A percentile compares a stretch with the other conserved stretches of the same genome.
phyloP scores from a whole-genome alignment of 352 stramenopile species.

The Globisporangium ultimum region DNA sequence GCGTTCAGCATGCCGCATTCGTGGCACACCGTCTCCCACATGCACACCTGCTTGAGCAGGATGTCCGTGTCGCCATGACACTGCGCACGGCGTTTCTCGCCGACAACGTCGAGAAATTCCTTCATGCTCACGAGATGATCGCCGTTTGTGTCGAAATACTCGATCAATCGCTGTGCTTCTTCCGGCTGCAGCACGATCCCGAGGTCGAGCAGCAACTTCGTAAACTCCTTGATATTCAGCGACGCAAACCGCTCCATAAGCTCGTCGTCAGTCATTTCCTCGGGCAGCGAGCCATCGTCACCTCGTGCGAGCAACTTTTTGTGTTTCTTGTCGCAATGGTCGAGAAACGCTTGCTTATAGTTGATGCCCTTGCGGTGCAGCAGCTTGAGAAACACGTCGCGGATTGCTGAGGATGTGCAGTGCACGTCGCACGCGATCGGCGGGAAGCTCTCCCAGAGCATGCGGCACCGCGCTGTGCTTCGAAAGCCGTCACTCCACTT shows the following conservation, averaged over 20 bases:
- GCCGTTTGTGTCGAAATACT: conserved; percentile 84
- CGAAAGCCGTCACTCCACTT: conserved; percentile 77
- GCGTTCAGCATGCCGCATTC: conserved; percentile 89
- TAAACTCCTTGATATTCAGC: conserved; percentile 53
- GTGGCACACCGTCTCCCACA: conserved; percentile 91
- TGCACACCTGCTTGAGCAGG: conserved; percentile 79
- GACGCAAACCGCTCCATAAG: conserved; percentile 54
- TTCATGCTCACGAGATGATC: conserved; percentile 64
- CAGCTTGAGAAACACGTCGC: conserved; percentile 90
- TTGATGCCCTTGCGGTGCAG: conserved; percentile 85
- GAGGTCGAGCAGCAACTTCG: conserved; percentile 51
- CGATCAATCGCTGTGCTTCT: conserved; percentile 75
- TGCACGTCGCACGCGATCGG: conserved; percentile 88
- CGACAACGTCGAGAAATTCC: conserved; percentile 85
- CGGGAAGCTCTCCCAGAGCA: conserved; percentile 85
- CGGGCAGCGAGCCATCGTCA: conserved; percentile 46
- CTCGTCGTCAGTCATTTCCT: conserved; percentile 63
- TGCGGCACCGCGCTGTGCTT: conserved; percentile 43
- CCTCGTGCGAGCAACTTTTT: conserved; percentile 48
- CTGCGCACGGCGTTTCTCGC: conserved; percentile 52
- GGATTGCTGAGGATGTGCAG: conserved; percentile 80
- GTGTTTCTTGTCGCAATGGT: conserved; percentile 60
- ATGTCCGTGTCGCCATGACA: conserved; percentile 77
- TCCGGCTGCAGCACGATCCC: conserved; percentile 80
- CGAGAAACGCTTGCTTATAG: conserved; percentile 77